These are phyloP conservation scores for Euclidium syriacum DNA, from an alignment of 345 rosid genomes.

Conservation along the genomic window DNA sequence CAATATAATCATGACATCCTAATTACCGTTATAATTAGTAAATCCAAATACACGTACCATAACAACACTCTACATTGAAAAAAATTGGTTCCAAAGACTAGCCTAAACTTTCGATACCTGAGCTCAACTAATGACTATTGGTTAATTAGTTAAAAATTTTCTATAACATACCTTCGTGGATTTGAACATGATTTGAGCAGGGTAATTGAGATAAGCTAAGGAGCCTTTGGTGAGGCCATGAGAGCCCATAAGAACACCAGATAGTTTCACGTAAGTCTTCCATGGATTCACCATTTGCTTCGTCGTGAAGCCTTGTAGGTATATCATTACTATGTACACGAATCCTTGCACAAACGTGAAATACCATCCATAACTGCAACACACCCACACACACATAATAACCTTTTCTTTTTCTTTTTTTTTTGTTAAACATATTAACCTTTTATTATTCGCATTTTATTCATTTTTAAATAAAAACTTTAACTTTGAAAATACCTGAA, in stretches of 20 bases:
- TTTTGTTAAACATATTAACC: neutral
- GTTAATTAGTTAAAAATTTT: neutral
- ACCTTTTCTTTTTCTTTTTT: no score
- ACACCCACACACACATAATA: neutral
- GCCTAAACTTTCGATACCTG: neutral
- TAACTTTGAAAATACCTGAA: slow-evolving; percentile 49
- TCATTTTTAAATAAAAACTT: neutral
- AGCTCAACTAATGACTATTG: neutral
- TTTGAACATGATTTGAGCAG: slow-evolving; percentile 91
- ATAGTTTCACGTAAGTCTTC: slow-evolving; percentile 73
- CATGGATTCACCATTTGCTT: slow-evolving; percentile 90
- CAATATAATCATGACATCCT: neutral
- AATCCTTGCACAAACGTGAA: slow-evolving; percentile 89
- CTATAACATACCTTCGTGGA: slow-evolving; percentile 67
- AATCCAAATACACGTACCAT: neutral
- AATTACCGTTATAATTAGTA: neutral
- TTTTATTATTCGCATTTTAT: neutral
- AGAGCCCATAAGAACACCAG: slow-evolving; percentile 83
- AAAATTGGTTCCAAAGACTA: neutral
- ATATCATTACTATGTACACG: slow-evolving; percentile 62
- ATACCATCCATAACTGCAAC: slow-evolving; percentile 84
- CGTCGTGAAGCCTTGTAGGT: slow-evolving; percentile 69
- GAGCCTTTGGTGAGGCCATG: slow-evolving; percentile 87
- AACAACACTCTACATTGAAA: neutral
- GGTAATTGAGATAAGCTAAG: slow-evolving; percentile 82